Percentiles rank a stretch among this genome's conserved stretches.
Conservation (phyloP, 2,329 filamentous ascomycete genomes). For the Fusarium sp. region DNA sequence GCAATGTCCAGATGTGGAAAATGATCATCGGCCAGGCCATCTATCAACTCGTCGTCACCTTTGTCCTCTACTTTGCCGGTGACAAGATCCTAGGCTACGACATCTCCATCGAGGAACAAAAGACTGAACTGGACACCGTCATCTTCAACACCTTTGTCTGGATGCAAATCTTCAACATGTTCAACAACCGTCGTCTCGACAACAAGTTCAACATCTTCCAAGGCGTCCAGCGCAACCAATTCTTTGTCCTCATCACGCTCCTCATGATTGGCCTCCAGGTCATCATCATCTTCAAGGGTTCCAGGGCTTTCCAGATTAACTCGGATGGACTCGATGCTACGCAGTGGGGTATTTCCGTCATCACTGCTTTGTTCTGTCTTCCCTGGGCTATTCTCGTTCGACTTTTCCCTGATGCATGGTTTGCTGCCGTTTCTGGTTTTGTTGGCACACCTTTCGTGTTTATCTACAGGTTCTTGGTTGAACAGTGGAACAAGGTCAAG, state of each 20-base stretch:
- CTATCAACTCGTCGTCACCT: background rate
- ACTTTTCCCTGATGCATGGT: background rate
- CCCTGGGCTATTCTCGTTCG: background rate
- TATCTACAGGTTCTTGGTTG: background rate
- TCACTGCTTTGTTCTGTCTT: background rate
- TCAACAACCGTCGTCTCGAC: conserved; percentile 72
- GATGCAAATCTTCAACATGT: conserved; percentile 78
- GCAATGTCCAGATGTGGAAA: background rate
- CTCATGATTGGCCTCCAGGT: conserved; percentile 70
- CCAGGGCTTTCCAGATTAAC: background rate
- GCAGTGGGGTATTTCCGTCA: background rate
- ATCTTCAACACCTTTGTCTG: conserved; percentile 77
- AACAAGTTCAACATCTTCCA: conserved; percentile 73
- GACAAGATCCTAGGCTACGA: background rate
- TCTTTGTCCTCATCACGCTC: conserved; percentile 68
- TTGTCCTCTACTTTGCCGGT: background rate
- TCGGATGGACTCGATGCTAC: background rate
- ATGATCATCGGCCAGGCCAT: background rate
- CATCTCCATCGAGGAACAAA: conserved; percentile 52
- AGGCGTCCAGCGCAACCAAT: conserved; percentile 66
- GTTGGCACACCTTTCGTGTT: background rate
- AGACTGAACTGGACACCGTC: conserved; percentile 57
- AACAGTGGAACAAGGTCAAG: background rate
- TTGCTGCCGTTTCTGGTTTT: background rate
- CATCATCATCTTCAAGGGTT: conserved; percentile 68